phyloP scores from a whole-genome alignment of 176 grass and related monocot genomes.

The Aegilops tauschii region DNA sequence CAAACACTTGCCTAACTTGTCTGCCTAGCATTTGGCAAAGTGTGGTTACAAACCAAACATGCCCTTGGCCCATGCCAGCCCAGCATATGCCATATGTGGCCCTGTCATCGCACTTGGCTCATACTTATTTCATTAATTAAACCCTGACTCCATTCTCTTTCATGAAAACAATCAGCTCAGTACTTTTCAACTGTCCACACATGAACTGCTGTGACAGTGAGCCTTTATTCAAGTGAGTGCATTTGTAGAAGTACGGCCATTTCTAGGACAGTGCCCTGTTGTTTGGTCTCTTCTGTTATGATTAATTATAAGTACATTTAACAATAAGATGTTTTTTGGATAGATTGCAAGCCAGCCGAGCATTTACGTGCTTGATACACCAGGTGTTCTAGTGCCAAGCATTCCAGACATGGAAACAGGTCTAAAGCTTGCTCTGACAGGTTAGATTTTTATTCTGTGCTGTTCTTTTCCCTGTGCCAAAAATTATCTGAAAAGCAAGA shows the following conservation, averaged over 20 bases:
- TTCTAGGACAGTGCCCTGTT: not conserved
- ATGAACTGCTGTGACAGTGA: not conserved
- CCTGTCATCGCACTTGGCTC: not conserved
- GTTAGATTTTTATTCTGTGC: slow-evolving; percentile 32
- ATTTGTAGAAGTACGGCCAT: slow-evolving; percentile 13
- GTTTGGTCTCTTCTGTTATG: not conserved
- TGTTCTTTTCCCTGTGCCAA: not conserved
- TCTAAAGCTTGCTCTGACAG: slow-evolving; percentile 93
- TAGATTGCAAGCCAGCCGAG: slow-evolving; percentile 92
- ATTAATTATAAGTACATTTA: slow-evolving; percentile 21
- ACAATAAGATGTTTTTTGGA: slow-evolving; percentile 29
- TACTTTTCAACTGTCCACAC: not conserved
- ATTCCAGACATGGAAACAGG: slow-evolving; percentile 91
- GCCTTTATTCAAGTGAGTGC: slow-evolving; percentile 20
- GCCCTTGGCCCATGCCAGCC: not conserved
- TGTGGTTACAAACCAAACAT: not conserved
- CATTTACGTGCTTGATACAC: slow-evolving; percentile 98
- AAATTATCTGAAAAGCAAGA: not conserved
- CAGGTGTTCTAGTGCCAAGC: slow-evolving; percentile 89
- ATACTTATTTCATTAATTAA: not conserved
- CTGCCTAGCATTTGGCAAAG: not conserved
- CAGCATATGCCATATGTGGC: not conserved
- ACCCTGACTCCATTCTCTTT: not conserved
- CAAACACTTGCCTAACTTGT: not conserved
- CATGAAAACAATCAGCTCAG: not conserved